Percentiles rank a stretch among this genome's conserved stretches.
Conservation (phyloP, 139 green algal genomes). For the Volvox reticuliferus region DNA sequence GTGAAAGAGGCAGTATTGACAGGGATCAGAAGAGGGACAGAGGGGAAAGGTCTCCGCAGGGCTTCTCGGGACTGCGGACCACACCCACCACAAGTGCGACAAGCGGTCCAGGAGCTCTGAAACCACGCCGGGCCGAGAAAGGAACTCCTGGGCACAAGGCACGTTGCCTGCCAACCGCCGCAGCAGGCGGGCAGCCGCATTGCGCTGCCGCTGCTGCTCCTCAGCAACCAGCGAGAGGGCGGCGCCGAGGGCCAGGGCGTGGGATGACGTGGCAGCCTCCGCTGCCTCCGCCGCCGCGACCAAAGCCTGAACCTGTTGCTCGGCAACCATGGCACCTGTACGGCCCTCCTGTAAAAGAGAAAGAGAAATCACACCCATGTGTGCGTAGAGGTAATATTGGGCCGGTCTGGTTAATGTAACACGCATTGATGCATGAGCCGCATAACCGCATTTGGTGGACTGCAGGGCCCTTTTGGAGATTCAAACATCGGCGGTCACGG, state of each 20-base stretch:
- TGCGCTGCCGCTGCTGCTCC: conserved; percentile 9
- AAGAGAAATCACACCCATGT: too few relatives aligned
- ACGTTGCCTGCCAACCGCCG: not conserved
- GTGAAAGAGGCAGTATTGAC: not conserved
- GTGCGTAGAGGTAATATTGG: too few relatives aligned
- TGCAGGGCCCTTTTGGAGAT: too few relatives aligned
- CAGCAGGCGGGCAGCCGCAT: conserved; percentile 19
- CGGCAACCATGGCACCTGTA: not conserved
- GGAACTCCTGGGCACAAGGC: not conserved
- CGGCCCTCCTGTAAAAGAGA: not conserved
- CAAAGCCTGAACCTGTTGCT: not conserved
- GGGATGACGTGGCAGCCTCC: not conserved
- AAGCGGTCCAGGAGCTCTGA: not conserved
- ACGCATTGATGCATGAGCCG: too few relatives aligned
- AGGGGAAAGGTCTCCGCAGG: too few relatives aligned
- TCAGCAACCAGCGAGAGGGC: not conserved
- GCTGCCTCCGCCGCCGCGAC: not conserved
- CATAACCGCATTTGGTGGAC: too few relatives aligned
- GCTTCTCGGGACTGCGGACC: too few relatives aligned
- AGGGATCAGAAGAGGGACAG: too few relatives aligned
- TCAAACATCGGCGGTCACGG: not conserved
- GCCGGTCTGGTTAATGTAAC: too few relatives aligned
- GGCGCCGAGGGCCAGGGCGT: not conserved
- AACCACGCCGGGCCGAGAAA: not conserved
- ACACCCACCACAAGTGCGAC: not conserved